Base-by-base conservation (phyloP, 1,284 basidiomycete species). In the Microbotryum lychnidis-dioicae region DNA sequence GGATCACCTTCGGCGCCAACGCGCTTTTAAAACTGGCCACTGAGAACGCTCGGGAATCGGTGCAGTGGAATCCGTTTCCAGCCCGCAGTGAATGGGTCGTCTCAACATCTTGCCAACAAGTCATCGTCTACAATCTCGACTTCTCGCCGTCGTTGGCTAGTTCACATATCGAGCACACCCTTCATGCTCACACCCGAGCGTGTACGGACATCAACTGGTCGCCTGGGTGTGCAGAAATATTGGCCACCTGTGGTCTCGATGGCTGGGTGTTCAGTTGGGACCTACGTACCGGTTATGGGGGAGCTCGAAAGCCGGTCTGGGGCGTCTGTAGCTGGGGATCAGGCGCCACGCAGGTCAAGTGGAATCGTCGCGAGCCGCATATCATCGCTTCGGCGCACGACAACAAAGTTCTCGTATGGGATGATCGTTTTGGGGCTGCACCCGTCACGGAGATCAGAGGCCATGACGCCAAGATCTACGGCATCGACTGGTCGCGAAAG, bases 151-250 rank as follows among this genome's bases (percentile, higher is more conserved):
- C 86, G 81, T 33, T 86, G 80, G 54, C 64, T 4, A 44, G 52
- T 37, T 71, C 70, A 4, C 70, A 69, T n/a, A 91, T 89, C 58
- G 81, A 85, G 73, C 84, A 85, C 73, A 84, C 88, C 47, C 77
- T 96, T 7, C 86, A 87, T 64, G 86, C 88, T 0, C 92, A 96
- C 72, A 89, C 89, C 64, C 84, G 92, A 54, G 90, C 91, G 5
- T 91, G 96, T 66, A 94, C 92, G 3, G 92, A 97, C 72, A 90
- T 96, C 72, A 96, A 97, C 71, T 97, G 93, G 91, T 88, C 91
- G 69, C 87, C 87, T 0, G 81, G 82, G 18, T 85, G 91, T 70
- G 85, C 86, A 3, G 84, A 92, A 64, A 79, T 77, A 64, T 61
- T 74, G 9, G 79, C 79, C 1, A 79, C 79, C 0, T 77, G 76